A percentile compares a stretch with the other conserved stretches of the same genome.
Conservation (phyloP, 805 yeast genomes). For the Danielia reshetovae region DNA sequence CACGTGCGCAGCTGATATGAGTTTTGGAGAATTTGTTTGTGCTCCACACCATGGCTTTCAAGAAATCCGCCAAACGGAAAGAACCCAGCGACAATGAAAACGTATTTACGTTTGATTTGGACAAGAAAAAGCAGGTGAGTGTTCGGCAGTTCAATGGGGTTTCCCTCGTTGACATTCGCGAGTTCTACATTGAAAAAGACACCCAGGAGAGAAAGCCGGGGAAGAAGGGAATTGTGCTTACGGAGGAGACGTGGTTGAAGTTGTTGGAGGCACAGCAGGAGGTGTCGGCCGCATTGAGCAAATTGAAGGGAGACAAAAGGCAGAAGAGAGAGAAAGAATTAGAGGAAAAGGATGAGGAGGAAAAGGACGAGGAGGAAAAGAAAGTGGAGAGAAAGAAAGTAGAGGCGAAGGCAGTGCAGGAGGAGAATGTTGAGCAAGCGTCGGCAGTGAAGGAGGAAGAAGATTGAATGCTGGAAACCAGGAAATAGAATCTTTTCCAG, state of each 20-base stretch:
- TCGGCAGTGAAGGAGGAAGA: too few relatives aligned
- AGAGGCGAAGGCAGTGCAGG: conserved; percentile 1
- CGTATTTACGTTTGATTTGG: conserved; percentile 22
- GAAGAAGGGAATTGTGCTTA: conserved; percentile 65
- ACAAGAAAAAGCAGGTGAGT: conserved; percentile 56
- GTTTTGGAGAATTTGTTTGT: too few relatives aligned
- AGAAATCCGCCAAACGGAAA: too few relatives aligned
- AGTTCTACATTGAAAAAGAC: conserved; percentile 55
- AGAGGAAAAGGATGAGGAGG: conserved; percentile 15
- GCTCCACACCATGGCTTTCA: background rate
- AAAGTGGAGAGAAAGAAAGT: conserved; percentile 7
- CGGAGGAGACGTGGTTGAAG: conserved; percentile 51
- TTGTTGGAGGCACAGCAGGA: conserved; percentile 44
- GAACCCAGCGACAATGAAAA: background rate
- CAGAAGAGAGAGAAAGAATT: conserved; percentile 12
- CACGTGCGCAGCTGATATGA: too few relatives aligned
- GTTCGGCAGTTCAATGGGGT: conserved; percentile 68
- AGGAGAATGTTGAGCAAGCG: conserved; percentile 10
- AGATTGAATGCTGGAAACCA: too few relatives aligned
- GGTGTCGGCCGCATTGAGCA: conserved; percentile 48
- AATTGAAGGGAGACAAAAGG: conserved; percentile 20
- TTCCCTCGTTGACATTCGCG: conserved; percentile 77
- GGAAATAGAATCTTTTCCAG: too few relatives aligned
- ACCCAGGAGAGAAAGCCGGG: conserved; percentile 75
- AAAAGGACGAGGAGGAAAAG: conserved; percentile 20